These are phyloP conservation scores for Herpotrichia juniperi DNA, from an alignment of 2,329 filamentous ascomycete species.

Conservation along the genomic window DNA sequence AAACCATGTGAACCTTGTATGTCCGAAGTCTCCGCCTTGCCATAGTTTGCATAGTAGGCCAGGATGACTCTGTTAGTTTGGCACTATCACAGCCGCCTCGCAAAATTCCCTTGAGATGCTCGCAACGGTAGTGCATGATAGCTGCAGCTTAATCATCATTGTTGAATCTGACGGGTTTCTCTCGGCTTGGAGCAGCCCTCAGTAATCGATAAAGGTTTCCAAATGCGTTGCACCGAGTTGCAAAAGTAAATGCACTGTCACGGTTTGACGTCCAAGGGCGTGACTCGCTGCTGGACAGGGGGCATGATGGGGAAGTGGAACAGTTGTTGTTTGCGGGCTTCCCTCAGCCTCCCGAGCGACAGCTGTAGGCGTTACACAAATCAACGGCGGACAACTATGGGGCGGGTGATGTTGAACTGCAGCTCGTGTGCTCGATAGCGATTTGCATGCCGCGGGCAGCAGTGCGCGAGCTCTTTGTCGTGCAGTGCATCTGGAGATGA, in stretches of 20 bases:
- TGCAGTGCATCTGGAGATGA: background rate
- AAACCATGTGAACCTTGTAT: too few species aligned
- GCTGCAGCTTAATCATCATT: slow-evolving; percentile 1
- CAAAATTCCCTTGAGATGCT: background rate
- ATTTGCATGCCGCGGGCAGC: too few species aligned
- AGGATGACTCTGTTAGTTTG: too few species aligned
- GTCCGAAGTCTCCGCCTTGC: too few species aligned
- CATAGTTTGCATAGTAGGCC: too few species aligned
- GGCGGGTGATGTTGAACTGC: too few species aligned
- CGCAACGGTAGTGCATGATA: slow-evolving; percentile 3
- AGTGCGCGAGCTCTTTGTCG: background rate
- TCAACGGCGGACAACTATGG: too few species aligned
- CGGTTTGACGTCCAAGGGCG: background rate
- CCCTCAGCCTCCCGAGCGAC: too few species aligned
- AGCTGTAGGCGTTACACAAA: too few species aligned
- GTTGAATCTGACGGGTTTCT: background rate
- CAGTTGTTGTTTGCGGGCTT: background rate
- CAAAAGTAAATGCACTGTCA: background rate
- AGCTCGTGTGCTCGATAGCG: too few species aligned
- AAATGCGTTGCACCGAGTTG: background rate
- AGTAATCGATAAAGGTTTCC: background rate
- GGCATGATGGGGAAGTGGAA: background rate
- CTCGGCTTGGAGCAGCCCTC: background rate
- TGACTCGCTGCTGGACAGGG: background rate
- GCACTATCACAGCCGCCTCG: too few species aligned